Base-by-base conservation (phyloP, 805 yeast species). In the Candida tammaniensis region DNA sequence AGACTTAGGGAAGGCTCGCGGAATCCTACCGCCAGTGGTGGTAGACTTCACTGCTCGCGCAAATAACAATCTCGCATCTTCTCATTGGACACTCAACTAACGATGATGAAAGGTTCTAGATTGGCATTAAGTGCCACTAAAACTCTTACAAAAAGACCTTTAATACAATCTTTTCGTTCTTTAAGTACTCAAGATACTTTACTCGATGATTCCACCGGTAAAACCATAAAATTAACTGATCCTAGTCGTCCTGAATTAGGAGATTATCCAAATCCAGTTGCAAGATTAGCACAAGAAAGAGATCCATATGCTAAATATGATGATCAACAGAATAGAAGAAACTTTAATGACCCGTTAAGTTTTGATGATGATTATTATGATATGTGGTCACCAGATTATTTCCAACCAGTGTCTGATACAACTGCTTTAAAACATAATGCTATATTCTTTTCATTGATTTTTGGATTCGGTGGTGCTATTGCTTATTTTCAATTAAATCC, bases 341-440 rank as follows among this genome's bases (percentile, higher is more conserved):
- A 86, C 67, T 68, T 75, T 45, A 74, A 76, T 44, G 88, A 86
- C 43, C 85, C 87, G 18, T 57, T 85, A 44, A 80, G 79, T 55
- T 76, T 79, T 36, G 76, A 80, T 49, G 83, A 80, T 46, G 95
- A 86, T 52, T 64, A 76, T 57, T 69, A 80, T 52, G 89, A 86
- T 57, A 72, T 84, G 70, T 86, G 95, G 95, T 76, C 95, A 7
- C 93, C 95, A 9, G 94, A 86, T 52, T 73, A 79, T 52, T 77
- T 69, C 55, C 78, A 79, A 47, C 57, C 67, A 24, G 82, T 78
- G 21, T 63, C 74, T 24, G 82, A 83, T 58, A 53, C 59, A 29
- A 71, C 75, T 20, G 94, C 95, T 1, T 57, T 78, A 34, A 70
- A 60, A 47, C 76, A 76, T 56, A 73, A 79, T 43, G 62, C 61